A percentile compares a stretch with the other conserved stretches of the same genome.
Conservation (phyloP, 116 monocot species). For the Thalassia testudinum region DNA sequence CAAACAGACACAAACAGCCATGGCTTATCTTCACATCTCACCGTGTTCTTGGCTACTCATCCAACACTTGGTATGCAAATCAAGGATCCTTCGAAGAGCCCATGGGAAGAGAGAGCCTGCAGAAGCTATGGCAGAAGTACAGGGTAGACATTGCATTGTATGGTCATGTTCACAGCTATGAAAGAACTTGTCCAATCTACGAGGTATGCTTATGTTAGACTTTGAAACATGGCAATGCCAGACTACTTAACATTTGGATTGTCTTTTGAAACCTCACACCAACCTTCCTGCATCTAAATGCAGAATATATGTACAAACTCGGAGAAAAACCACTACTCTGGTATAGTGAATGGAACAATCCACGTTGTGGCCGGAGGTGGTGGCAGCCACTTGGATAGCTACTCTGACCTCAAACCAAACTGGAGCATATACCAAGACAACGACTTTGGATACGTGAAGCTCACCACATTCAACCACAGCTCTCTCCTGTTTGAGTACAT, state of each 20-base stretch:
- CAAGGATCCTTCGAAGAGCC: constrained; percentile 67
- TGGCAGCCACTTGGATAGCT: constrained; percentile 39
- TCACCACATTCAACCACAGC: constrained; percentile 52
- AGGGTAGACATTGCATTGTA: constrained; percentile 61
- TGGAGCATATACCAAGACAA: constrained; percentile 51
- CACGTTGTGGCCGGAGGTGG: constrained; percentile 52
- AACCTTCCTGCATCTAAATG: too few species aligned
- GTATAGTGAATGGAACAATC: constrained; percentile 61
- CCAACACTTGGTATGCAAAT: constrained; percentile 20
- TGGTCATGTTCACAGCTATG: constrained; percentile 38
- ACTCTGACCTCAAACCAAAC: constrained; percentile 13
- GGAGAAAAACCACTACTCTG: constrained; percentile 34
- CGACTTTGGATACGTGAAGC: constrained; percentile 55
- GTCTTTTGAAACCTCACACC: too few species aligned
- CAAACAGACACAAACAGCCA: constrained; percentile 49
- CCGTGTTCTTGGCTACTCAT: constrained; percentile 75
- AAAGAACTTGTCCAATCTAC: constrained; percentile 50
- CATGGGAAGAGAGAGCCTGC: constrained; percentile 57
- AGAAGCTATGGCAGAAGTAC: constrained; percentile 66
- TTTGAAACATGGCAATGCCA: too few species aligned
- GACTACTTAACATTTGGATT: too few species aligned
- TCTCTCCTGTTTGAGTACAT: constrained; percentile 62
- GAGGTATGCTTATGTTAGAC: too few species aligned
- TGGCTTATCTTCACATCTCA: constrained; percentile 54
- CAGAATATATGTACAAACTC: constrained; percentile 39